Percentiles rank a stretch among this genome's conserved stretches.
phyloP scores from a whole-genome alignment of 1,139 yeast species.

The Debaryomyces nepalensis region DNA sequence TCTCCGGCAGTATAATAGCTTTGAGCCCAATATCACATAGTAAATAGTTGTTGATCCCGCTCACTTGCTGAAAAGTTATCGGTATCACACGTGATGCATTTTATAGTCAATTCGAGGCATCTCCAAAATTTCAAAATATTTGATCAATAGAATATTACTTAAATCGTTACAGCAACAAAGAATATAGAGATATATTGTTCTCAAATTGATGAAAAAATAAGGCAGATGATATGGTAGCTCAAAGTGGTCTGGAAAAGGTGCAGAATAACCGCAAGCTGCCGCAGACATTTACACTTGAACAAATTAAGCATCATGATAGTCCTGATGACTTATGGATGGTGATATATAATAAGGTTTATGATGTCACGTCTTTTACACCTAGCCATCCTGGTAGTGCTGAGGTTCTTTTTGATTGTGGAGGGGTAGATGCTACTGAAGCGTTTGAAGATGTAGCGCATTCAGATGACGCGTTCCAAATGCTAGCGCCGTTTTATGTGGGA shows the following conservation, averaged over 20 bases:
- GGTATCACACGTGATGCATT: not conserved
- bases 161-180: not conserved
- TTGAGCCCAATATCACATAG: not conserved
- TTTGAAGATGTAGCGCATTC: slow-evolving; percentile 59
- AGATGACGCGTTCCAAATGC: slow-evolving; percentile 46
- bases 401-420: slow-evolving; percentile 69
- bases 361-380: slow-evolving; percentile 53
- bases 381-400: slow-evolving; percentile 76
- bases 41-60: slow-evolving; percentile 6
- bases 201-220: not conserved
- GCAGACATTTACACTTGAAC: slow-evolving; percentile 27
- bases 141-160: not conserved
- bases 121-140: not conserved
- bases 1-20: not conserved
- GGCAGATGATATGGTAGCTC: slow-evolving; percentile 3
- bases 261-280: slow-evolving; percentile 4
- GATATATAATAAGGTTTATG: slow-evolving; percentile 64
- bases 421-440: slow-evolving; percentile 70
- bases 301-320: slow-evolving; percentile 50
- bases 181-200: not conserved
- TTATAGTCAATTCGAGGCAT: not conserved
- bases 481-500: slow-evolving; percentile 44
- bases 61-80: slow-evolving; percentile 5
- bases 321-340: slow-evolving; percentile 69
- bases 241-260: slow-evolving; percentile 2